Percentiles rank a stretch among this genome's conserved stretches.
Evolutionary conservation across 495 filamentous ascomycete species (phyloP).

Genomic region (Clohesyomyces aquaticus): DNA sequence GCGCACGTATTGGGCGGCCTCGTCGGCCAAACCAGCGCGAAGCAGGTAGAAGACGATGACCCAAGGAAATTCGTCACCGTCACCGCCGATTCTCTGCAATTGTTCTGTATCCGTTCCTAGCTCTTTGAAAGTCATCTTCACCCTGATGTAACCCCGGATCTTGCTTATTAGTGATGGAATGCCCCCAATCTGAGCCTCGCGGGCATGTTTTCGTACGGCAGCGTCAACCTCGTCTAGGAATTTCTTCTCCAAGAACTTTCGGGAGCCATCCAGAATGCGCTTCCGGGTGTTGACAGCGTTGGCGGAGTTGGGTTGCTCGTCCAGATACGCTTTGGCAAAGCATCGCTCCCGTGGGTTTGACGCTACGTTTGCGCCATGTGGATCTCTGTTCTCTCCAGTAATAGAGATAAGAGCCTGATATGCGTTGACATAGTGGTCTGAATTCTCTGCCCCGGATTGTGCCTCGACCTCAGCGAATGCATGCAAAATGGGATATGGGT

Average conservation of each 20-base stretch:
- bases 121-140: constrained; percentile 74
- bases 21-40: constrained; percentile 77
- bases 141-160: constrained; percentile 85
- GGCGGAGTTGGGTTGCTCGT: constrained; percentile 66
- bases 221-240: constrained; percentile 74
- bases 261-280: constrained; percentile 75
- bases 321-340: constrained; percentile 72
- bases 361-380: constrained; percentile 46
- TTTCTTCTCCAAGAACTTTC: constrained; percentile 70
- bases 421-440: constrained; percentile 69
- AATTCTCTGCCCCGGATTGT: constrained; percentile 57
- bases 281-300: constrained; percentile 66
- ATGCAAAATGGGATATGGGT: constrained; percentile 68
- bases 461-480: constrained; percentile 73
- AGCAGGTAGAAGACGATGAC: constrained; percentile 92
- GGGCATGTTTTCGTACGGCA: constrained; percentile 77
- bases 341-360: constrained; percentile 64
- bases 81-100: constrained; percentile 72
- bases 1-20: constrained; percentile 84
- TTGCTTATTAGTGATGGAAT: constrained; percentile 85
- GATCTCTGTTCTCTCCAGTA: constrained; percentile 60
- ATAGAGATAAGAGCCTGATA: constrained; percentile 79
- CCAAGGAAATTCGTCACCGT: constrained; percentile 90
- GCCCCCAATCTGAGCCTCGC: constrained; percentile 87
- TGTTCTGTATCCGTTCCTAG: constrained; percentile 74